Percentiles rank a stretch among this genome's conserved stretches.
These are phyloP conservation scores for Chrysoporthe cubensis DNA, from an alignment of 2,329 filamentous ascomycete genomes.

Conservation along the genomic window DNA sequence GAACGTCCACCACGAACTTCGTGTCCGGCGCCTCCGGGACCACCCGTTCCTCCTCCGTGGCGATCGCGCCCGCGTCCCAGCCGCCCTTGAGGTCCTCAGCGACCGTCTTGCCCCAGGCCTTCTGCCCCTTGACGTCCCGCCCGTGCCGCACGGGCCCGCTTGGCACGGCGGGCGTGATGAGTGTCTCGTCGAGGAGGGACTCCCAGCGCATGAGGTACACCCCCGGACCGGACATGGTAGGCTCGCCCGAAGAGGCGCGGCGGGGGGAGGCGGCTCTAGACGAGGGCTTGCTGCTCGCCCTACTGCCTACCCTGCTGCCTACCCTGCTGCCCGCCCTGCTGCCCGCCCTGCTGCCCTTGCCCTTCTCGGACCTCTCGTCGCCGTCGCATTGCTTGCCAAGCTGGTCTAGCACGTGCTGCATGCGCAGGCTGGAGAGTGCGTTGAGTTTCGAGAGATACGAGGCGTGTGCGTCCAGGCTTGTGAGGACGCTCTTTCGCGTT, in stretches of 20 bases:
- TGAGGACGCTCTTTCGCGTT: conserved; percentile 50
- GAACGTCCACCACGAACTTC: conserved; percentile 16
- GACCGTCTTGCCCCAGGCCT: conserved; percentile 49
- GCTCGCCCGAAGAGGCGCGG: conserved; percentile 11
- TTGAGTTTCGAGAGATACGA: conserved; percentile 62
- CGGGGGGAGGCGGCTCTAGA: conserved; percentile 13
- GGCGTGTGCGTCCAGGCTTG: conserved; percentile 62
- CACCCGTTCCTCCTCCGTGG: conserved; percentile 19
- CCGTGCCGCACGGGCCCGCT: conserved; percentile 58
- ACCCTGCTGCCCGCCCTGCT: neutral
- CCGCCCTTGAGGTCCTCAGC: conserved; percentile 32
- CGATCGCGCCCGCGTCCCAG: conserved; percentile 29
- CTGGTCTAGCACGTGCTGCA: conserved; percentile 25
- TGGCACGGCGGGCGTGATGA: conserved; percentile 64
- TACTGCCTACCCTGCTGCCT: neutral
- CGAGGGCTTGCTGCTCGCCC: conserved; percentile 28
- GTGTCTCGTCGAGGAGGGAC: conserved; percentile 68
- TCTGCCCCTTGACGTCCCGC: conserved; percentile 52
- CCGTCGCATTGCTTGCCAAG: neutral
- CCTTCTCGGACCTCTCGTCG: conserved; percentile 11
- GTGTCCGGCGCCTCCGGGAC: conserved; percentile 25
- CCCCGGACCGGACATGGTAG: conserved; percentile 65
- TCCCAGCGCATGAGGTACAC: conserved; percentile 77
- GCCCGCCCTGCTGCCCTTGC: neutral
- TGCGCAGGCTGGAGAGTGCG: conserved; percentile 53